These are phyloP conservation scores for Deinandra increscens DNA, from an alignment of 129 eudicot genomes.

Conservation along the genomic window DNA sequence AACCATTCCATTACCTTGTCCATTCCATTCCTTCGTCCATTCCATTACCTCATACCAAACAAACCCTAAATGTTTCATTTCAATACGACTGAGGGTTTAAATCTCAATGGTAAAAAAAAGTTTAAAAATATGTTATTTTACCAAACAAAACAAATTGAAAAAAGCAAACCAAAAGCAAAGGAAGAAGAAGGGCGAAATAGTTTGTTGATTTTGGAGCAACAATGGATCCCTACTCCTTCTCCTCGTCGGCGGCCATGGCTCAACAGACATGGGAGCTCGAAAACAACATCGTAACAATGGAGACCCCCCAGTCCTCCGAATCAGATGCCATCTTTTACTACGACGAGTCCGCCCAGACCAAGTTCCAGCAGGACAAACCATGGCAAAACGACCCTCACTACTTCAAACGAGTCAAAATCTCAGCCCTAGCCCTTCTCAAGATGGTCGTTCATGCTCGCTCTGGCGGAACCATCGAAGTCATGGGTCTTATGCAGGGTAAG, in stretches of 20 bases:
- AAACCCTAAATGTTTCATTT: too few species aligned
- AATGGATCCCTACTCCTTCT: conserved; percentile 65
- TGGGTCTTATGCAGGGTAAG: conserved; percentile 99
- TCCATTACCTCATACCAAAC: too few species aligned
- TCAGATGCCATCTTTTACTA: conserved; percentile 83
- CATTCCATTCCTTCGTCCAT: too few species aligned
- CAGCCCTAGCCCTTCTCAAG: conserved; percentile 86
- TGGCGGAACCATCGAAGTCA: conserved; percentile 89
- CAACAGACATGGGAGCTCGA: conserved; percentile 92
- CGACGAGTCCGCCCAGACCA: conserved; percentile 86
- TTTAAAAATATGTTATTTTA: too few species aligned
- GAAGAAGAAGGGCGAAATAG: neutral
- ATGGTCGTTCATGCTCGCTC: conserved; percentile 98
- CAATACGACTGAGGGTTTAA: too few species aligned
- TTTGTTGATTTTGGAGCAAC: neutral
- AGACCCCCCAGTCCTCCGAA: conserved; percentile 37
- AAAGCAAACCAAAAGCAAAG: too few species aligned
- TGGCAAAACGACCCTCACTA: conserved; percentile 83
- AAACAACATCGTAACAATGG: conserved; percentile 71
- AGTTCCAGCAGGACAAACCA: conserved; percentile 84
- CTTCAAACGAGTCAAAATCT: conserved; percentile 85
- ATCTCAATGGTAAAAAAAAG: too few species aligned
- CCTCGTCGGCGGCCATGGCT: conserved; percentile 69
- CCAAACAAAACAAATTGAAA: neutral
- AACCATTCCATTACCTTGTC: too few species aligned